A percentile compares a stretch with the other conserved stretches of the same genome.
Conservation (phyloP, 768 basidiomycete species). For the Filobasidium floriforme region DNA sequence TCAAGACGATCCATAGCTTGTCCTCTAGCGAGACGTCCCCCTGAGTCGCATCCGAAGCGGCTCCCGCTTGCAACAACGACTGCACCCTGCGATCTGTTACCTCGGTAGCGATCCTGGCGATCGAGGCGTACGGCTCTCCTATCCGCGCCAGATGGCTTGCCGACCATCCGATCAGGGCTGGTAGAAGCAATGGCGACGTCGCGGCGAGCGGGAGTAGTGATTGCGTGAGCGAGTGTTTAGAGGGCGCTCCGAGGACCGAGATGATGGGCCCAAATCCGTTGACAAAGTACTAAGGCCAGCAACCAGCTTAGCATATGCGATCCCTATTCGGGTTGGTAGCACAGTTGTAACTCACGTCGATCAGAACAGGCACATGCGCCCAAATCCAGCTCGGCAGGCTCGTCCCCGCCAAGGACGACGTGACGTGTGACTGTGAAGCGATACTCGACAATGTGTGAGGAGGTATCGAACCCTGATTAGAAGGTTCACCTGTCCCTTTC, state of each 20-base stretch:
- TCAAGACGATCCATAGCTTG: slow-evolving; percentile 18
- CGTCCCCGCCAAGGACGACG: slow-evolving; percentile 2
- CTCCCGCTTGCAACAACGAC: not conserved
- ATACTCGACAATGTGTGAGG: not conserved
- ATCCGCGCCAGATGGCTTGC: slow-evolving; percentile 13
- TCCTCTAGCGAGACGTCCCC: slow-evolving; percentile 18
- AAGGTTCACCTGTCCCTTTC: not conserved
- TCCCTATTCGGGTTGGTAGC: no score
- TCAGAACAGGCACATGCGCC: slow-evolving; percentile 16
- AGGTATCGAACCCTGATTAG: not conserved
- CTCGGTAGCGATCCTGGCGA: slow-evolving; percentile 17
- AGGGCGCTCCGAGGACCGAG: slow-evolving; percentile 17
- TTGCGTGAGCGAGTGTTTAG: slow-evolving; percentile 9
- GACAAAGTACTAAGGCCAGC: slow-evolving; percentile 12
- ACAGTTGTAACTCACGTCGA: slow-evolving; percentile 6
- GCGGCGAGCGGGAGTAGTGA: slow-evolving; percentile 13
- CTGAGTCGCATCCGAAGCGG: not conserved
- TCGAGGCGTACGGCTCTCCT: slow-evolving; percentile 18
- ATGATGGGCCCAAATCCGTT: slow-evolving; percentile 22
- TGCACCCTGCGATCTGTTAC: slow-evolving; percentile 15
- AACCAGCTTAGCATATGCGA: not conserved
- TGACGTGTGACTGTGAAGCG: slow-evolving; percentile 10
- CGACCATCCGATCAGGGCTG: slow-evolving; percentile 19
- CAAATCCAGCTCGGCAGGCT: slow-evolving; percentile 17
- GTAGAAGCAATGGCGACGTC: slow-evolving; percentile 14